These are phyloP conservation scores for Sporothrix schenckii DNA, from an alignment of 2,329 filamentous ascomycete species.

Conservation along the genomic window DNA sequence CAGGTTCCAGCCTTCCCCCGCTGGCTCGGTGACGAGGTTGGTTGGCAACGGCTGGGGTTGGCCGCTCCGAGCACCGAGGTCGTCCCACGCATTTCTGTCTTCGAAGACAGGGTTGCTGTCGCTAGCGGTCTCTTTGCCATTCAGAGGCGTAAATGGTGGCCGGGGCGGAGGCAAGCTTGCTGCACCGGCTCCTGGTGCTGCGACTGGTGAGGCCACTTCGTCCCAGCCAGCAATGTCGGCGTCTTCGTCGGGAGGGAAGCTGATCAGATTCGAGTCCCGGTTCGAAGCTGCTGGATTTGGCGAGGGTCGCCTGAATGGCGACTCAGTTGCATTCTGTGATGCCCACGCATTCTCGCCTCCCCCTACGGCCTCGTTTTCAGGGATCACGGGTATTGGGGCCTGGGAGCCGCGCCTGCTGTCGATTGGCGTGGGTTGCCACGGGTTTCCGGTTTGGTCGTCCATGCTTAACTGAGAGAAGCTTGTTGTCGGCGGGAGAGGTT, in stretches of 20 bases:
- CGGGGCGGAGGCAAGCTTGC: conserved; percentile 37
- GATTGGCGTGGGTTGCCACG: conserved; percentile 49
- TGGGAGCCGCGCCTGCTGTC: conserved; percentile 42
- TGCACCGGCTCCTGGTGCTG: conserved; percentile 34
- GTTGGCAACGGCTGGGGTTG: conserved; percentile 35
- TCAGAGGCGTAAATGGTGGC: conserved; percentile 25
- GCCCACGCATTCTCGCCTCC: conserved; percentile 45
- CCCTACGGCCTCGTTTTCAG: conserved; percentile 41
- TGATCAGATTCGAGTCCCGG: conserved; percentile 36
- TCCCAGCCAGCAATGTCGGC: conserved; percentile 49
- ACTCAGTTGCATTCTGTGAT: conserved; percentile 36
- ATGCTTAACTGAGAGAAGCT: conserved; percentile 50
- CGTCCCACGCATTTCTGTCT: conserved; percentile 57
- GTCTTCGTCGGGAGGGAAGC: conserved; percentile 45
- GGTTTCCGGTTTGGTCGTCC: conserved; percentile 50
- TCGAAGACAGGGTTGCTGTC: conserved; percentile 43
- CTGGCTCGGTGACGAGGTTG: conserved; percentile 37
- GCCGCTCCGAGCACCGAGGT: conserved; percentile 41
- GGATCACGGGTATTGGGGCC: conserved; percentile 33
- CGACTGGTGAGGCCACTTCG: conserved; percentile 43
- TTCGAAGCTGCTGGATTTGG: conserved; percentile 38
- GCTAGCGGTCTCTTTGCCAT: not conserved
- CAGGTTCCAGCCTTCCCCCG: conserved; percentile 54
- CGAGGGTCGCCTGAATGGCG: conserved; percentile 42
- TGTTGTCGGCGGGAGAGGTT: conserved; percentile 42